Percentiles rank a stretch among this genome's conserved stretches.
These are phyloP conservation scores for Excoecaria agallocha DNA, from an alignment of 345 rosid genomes.

Conservation along the genomic window DNA sequence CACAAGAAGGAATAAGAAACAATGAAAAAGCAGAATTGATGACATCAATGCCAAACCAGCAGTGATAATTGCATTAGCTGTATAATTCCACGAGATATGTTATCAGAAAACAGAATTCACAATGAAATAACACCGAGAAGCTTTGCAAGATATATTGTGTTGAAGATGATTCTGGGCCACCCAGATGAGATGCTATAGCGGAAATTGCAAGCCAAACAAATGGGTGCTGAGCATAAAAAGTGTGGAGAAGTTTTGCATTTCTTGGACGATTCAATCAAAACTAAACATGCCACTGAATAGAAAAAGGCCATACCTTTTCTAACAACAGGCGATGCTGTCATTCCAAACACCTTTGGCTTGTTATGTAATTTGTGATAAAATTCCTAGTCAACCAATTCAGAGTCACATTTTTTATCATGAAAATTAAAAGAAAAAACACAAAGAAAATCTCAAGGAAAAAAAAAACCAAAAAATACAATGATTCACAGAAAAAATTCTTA, in stretches of 20 bases:
- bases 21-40: not conserved
- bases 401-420: not conserved
- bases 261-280: not conserved
- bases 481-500: slow-evolving; percentile 20
- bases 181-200: not conserved
- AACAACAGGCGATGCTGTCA: slow-evolving; percentile 62
- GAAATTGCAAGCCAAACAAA: not conserved
- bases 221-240: not conserved
- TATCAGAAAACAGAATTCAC: not conserved
- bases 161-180: not conserved
- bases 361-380: slow-evolving; percentile 53
- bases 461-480: not conserved
- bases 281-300: not conserved
- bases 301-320: slow-evolving; percentile 55
- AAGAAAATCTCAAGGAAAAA: slow-evolving; percentile 1
- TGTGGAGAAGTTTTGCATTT: not conserved
- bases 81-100: not conserved
- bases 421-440: not conserved
- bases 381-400: slow-evolving; percentile 42
- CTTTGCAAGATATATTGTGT: not conserved
- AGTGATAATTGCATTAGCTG: not conserved
- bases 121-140: not conserved
- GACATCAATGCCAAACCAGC: not conserved
- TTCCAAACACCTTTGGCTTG: slow-evolving; percentile 86
- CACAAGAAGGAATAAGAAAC: not conserved